Evolutionary conservation across 169 alveolate species (phyloP), one percentile per base, ranked within the genome.

Genomic region (Cryptosporidium parvum): DNA sequence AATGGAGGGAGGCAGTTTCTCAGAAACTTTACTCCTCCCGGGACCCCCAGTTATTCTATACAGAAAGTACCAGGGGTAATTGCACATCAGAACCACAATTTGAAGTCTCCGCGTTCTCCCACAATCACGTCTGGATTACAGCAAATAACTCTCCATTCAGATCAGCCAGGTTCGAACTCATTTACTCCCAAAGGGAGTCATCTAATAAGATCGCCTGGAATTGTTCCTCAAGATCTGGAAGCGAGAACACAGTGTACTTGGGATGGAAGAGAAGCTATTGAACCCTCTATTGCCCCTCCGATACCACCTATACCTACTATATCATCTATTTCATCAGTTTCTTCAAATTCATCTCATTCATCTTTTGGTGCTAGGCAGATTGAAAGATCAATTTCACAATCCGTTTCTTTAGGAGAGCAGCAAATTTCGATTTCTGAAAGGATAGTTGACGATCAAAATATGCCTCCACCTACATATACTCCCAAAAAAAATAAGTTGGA

Each of bases 241-340:
- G n/a, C 85, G 9, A 69, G 85, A 23, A 91, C 94, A 21, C 91
- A 93, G 26, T 93, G 94, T 39, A 92, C 94, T n/a, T 92, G 94
- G 94, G 94, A 92, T 21, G 94, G 94, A 33, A 85, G 75, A 29
- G 94, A 92, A 48, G 92, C 94, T 21, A 92, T 86, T 12, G 94
- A 92, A 33, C 94, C 94, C 6, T 75, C 94, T 12, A 59, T 92
- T 39, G 94, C 94, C 8, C 94, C 94, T 5, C 91, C 92, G 7
- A 93, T 92, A 23, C 94, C 94, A 45, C 94, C 94, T 1, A 61
- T 85, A 16, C 86, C 93, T 33, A 26, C 84, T 7, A 31, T 45
- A 44, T 53, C 72, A 5, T 80, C 89, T 7, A 65, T 80, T 42
- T 80, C 86, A 23, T 56, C 75, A 4, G 65, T 70, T 45, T 70